Base-by-base conservation (phyloP, 371 early-diverging fungal species). In the Rhizopus sp. region DNA sequence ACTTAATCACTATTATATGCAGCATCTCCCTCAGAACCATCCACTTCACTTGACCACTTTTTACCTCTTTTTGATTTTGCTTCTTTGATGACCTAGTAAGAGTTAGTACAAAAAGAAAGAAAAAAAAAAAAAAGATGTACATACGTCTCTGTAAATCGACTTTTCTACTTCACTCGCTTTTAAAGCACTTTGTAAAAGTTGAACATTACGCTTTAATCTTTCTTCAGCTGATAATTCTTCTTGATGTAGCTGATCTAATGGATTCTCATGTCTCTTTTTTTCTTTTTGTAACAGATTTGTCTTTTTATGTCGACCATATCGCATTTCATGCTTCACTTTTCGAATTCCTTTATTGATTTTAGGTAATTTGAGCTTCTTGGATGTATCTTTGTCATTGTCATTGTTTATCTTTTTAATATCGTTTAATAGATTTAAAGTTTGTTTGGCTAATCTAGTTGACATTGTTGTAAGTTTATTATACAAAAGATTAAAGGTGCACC, bases 261-360 rank as follows among this genome's bases (percentile, higher is more conserved):
- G 81, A 39, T 84, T 79, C 49, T 73, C 77, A 53, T 72, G 67
- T 51, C 73, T 72, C 56, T 72, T 47, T 58, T 68, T 41, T 64
- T 74, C 54, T 47, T 53, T 59, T 57, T 72, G 55, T 66, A 69
- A 51, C 53, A 59, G 60, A 37, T 66, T 64, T 29, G 65, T 62
- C 51, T 71, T 70, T 58, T 78, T 70, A 13, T 79, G 78, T 44
- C 69, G 74, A 3, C 83, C 83, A 55, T 85, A 85, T 35, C 81
- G 68, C n/a, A 81, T 60, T 59, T 85, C 82, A 48, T 79, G 70
- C 49, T 83, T 82, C 41, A 80, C 70, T 62, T 80, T 82, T 45
- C 80, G 81, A 52, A 85, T 52, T 3, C 85, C 85, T n/a, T 72
- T 78, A 48, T 85, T 85, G 17, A 78, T 82, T 34, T 73, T 73